Evolutionary conservation across 2,329 filamentous ascomycete species (phyloP).

Genomic region (Calonectria pseudoreteaudii): DNA sequence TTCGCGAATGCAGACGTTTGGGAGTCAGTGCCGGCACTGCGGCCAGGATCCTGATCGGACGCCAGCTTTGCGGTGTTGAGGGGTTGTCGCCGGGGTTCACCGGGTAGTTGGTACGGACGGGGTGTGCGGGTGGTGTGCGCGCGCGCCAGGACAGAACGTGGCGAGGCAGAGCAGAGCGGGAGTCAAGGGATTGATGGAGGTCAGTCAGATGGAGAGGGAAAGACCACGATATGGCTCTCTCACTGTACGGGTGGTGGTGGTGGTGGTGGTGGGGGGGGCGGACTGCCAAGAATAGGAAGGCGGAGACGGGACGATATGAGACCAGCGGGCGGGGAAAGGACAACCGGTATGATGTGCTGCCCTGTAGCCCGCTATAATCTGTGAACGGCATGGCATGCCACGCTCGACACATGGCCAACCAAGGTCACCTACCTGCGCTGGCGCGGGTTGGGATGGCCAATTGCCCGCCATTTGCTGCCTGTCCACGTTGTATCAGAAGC

Average conservation of each 20-base stretch:
- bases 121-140: neutral
- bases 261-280: constrained; percentile 5
- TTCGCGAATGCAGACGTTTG: constrained; percentile 42
- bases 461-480: neutral
- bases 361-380: neutral
- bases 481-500: neutral
- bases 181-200: neutral
- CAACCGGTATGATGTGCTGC: constrained; percentile 1
- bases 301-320: constrained; percentile 10
- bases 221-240: constrained; percentile 7
- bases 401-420: neutral
- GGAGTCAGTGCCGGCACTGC: constrained; percentile 44
- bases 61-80: constrained; percentile 57
- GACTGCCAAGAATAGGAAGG: constrained; percentile 18
- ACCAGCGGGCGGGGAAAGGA: constrained; percentile 6
- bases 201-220: neutral
- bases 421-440: neutral
- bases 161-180: neutral
- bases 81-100: neutral
- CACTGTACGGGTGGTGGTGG: neutral
- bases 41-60: constrained; percentile 50
- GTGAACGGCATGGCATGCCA: neutral
- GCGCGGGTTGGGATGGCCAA: neutral
- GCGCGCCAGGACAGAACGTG: neutral
- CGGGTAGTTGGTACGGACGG: neutral